These are phyloP conservation scores for Plasmodium inui DNA, from an alignment of 169 alveolate genomes.

Conservation along the genomic window DNA sequence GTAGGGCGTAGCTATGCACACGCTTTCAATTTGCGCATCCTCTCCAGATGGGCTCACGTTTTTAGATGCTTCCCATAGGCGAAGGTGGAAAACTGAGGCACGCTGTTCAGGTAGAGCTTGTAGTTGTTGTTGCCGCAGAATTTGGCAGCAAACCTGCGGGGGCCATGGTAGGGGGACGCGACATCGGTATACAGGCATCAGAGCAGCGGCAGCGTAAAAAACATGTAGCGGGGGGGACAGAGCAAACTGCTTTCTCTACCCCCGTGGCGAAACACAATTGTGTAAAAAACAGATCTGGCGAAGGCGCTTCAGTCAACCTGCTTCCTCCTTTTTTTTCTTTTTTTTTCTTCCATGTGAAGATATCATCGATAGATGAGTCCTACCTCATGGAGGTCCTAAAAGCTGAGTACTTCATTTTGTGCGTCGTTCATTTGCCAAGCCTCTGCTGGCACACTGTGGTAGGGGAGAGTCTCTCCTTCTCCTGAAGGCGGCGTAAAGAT, in stretches of 20 bases:
- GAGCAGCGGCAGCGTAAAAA: neutral
- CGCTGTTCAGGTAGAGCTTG: constrained; percentile 72
- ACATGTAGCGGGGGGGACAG: neutral
- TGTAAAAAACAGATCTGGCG: neutral
- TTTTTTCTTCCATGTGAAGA: neutral
- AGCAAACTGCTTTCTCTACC: neutral
- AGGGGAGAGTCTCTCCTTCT: neutral
- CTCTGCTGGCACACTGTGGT: neutral
- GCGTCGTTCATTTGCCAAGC: neutral
- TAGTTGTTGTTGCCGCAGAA: constrained; percentile 37
- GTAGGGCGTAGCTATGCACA: neutral
- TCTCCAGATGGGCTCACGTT: constrained; percentile 16
- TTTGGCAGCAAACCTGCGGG: constrained; percentile 53
- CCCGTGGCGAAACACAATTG: neutral
- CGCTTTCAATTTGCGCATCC: neutral
- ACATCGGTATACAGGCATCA: too few species aligned
- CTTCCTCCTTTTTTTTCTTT: neutral
- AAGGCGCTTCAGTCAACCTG: neutral
- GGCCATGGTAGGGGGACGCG: neutral
- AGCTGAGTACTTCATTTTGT: constrained; percentile 68
- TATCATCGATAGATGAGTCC: neutral
- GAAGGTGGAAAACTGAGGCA: constrained; percentile 73
- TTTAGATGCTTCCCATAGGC: constrained; percentile 67
- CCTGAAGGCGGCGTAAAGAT: neutral
- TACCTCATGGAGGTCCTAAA: constrained; percentile 73